Evolutionary conservation across 768 basidiomycete genomes (phyloP), one percentile per base, ranked within the genome.

Genomic region (Naganishia onofrii): DNA sequence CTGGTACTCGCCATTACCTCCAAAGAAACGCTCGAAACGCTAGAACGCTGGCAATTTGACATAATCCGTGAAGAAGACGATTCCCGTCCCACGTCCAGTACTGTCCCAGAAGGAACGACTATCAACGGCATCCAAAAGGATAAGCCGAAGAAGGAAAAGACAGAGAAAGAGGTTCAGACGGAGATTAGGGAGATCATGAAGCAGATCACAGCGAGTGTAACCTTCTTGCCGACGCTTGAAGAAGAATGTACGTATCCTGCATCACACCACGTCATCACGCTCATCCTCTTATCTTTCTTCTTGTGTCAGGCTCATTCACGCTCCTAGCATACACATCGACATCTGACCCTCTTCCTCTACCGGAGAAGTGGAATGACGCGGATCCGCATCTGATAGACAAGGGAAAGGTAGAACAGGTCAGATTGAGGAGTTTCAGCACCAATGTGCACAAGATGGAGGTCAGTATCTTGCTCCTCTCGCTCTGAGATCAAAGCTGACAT

Each of bases 1-100:
- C 86, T 98, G 0, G 94, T 97, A 10, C 87, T 97, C 26, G 94
- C 91, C 31, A 95, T 99, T 81, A 92, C 98, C 72, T 92, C 92
- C 13, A 93, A 95, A 78, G 95, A 98, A 77, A 90, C 92, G 10
- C 86, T 92, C 42, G 87, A 89, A 65, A 90, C 94, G 10, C 86
- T 97, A 55, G 96, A 99, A 81, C 86, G 96, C 72, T 99, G 96
- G 96, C 93, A 97, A 57, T 98, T 99, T 80, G 94, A 98, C 81
- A 85, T 99, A 80, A 89, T 92, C 77, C 85, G 69, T 0, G 78
- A 81, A 44, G 77, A 78, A 28, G 71, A 70, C 31, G 70, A 66
- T 10, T 23, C n/a, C 69, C 9, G 34, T 60, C n/a, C 28, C 64
- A 52, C 32, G 81, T 85, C 58, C 81, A 67, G 66, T 60, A 48